Conservation (phyloP, 2,329 filamentous ascomycete species). For the Colletotrichum siamense region DNA sequence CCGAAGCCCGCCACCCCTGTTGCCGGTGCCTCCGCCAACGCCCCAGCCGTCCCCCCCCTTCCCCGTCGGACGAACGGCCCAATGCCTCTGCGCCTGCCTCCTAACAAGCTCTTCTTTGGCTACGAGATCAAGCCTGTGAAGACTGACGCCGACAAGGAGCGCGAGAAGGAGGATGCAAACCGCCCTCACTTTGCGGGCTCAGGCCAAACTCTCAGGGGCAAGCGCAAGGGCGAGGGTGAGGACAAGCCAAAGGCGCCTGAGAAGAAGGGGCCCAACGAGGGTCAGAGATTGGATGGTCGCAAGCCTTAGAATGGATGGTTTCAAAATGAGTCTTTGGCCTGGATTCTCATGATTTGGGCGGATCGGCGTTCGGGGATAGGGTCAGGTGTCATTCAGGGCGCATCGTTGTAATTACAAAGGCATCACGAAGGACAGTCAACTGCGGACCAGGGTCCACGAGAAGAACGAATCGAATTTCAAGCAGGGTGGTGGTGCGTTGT, state of each 20-base stretch:
- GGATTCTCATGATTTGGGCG: background rate
- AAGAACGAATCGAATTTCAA: background rate
- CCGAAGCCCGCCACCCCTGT: constrained; percentile 78
- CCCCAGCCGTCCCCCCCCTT: constrained; percentile 25
- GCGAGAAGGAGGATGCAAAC: constrained; percentile 66
- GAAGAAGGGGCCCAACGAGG: constrained; percentile 51
- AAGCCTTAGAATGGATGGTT: constrained; percentile 22
- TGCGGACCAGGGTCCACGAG: background rate
- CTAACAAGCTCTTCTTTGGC: constrained; percentile 95
- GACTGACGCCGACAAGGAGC: constrained; percentile 74
- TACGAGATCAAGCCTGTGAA: constrained; percentile 92
- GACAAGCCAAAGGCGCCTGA: constrained; percentile 52
- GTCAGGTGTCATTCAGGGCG: constrained; percentile 11
- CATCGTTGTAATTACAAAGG: constrained; percentile 14
- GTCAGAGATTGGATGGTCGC: constrained; percentile 50
- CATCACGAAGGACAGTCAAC: background rate
- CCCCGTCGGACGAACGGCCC: constrained; percentile 74
- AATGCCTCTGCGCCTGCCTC: constrained; percentile 81
- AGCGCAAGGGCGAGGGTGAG: constrained; percentile 69
- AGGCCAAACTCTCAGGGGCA: constrained; percentile 80
- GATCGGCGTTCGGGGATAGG: constrained; percentile 11
- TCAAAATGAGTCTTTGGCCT: background rate
- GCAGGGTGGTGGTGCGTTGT: background rate
- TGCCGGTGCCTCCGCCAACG: constrained; percentile 57
- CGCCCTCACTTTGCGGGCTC: constrained; percentile 83